Conservation (phyloP, 1,284 basidiomycete species). For the Leccinum griseonigrum region DNA sequence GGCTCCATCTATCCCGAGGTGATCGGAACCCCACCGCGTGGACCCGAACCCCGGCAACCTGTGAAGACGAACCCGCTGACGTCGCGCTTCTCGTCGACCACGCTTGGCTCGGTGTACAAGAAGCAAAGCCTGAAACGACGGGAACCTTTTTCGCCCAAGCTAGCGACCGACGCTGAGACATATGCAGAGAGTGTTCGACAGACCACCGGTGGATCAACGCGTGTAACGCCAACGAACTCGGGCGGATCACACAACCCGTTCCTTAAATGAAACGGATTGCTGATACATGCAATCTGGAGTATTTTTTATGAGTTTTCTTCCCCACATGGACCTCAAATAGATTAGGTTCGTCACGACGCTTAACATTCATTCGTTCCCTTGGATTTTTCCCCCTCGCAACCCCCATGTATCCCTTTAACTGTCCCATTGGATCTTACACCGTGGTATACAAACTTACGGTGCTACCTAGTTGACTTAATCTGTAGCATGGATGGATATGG, state of each 20-base stretch:
- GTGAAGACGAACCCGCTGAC: slow-evolving; percentile 46
- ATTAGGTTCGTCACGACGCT: slow-evolving; percentile 9
- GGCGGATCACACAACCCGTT: slow-evolving; percentile 52
- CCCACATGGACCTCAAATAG: slow-evolving; percentile 25
- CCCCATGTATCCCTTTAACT: slow-evolving; percentile 20
- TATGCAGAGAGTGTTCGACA: slow-evolving; percentile 51
- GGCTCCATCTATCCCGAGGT: slow-evolving; percentile 66
- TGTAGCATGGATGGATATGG: slow-evolving; percentile 20
- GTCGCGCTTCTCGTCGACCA: slow-evolving; percentile 47
- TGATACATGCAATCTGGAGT: slow-evolving; percentile 6
- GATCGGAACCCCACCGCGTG: slow-evolving; percentile 57
- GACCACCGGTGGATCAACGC: slow-evolving; percentile 23
- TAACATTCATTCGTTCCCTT: neutral
- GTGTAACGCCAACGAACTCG: slow-evolving; percentile 37
- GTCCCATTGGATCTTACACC: slow-evolving; percentile 12
- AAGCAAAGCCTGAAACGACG: slow-evolving; percentile 26
- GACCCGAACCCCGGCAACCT: slow-evolving; percentile 67
- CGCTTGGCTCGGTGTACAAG: slow-evolving; percentile 30
- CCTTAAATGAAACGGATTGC: slow-evolving; percentile 33
- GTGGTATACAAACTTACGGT: slow-evolving; percentile 9
- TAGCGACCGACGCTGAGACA: slow-evolving; percentile 55
- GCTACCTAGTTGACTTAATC: slow-evolving; percentile 15
- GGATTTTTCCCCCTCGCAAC: slow-evolving; percentile 19
- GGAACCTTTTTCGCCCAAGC: slow-evolving; percentile 26
- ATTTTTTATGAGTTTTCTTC: slow-evolving; percentile 12